Evolutionary conservation across 306 rosid species (phyloP), one percentile per base, ranked within the genome.

Genomic region (Vigna radiata): DNA sequence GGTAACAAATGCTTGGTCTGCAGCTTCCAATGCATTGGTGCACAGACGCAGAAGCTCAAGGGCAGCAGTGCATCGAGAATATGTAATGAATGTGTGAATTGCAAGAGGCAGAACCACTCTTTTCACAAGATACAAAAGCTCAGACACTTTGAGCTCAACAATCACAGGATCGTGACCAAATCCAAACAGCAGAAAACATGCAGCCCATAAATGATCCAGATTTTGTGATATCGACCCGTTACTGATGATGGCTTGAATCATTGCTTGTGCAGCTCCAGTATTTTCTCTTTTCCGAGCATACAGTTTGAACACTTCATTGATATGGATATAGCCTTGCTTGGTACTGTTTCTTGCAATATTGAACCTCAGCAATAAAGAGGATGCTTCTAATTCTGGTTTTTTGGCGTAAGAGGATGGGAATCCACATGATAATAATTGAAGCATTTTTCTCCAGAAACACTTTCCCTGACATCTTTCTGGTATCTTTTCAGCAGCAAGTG

Each of bases 151-250:
- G 55, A 89, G 88, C 64, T 91, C 95, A 44, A 93, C 98, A 2
- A 81, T 87, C 49, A 83, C 83, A 8, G 93, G 89, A 77, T 93
- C 96, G 56, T 81, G 96, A 19, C 96, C 86, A 39, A 93, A 93
- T 77, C 96, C 96, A 49, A 89, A 93, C 37, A 88, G 43, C 70
- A 91, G 76, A 84, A 93, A 93, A 76, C 95, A 93, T 6, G 96
- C 94, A 12, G 98, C 95, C 96, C 96, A 93, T 2, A 89, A 64
- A 75, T 93, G 98, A 8, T 93, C 91, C 0, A 90, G 49, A 78
- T 88, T 85, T 56, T 85, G 88, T 65, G 85, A 19, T 70, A 88
- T 77, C n/a, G 89, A 84, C 21, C 86, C 89, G 16, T 85, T 89
- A 70, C 72, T 84, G 48, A 88, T 88, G 61, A 89, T 83, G 31